These are phyloP conservation scores for Pelargonium nanum DNA, from an alignment of 345 rosid species.

Conservation along the genomic window DNA sequence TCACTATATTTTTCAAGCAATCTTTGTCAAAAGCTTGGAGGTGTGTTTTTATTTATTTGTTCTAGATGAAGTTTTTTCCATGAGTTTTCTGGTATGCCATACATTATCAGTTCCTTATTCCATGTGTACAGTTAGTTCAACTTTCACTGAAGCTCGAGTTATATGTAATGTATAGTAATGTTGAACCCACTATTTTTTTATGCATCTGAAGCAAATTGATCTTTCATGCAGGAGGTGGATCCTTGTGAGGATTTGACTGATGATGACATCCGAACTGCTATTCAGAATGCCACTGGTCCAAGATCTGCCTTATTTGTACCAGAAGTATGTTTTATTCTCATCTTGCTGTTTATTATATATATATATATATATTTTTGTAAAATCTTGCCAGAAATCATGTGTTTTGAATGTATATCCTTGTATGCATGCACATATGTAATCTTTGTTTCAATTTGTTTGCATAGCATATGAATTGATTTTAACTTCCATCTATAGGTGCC, in stretches of 20 bases:
- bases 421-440: not conserved
- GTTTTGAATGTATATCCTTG: not conserved
- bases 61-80: not conserved
- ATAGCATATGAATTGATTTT: not conserved
- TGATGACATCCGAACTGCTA: conserved; percentile 81
- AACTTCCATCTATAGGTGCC: conserved; percentile 46
- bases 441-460: too few species aligned
- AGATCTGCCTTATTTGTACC: conserved; percentile 84
- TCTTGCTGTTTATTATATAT: not conserved
- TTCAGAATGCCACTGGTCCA: conserved; percentile 90
- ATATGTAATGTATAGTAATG: not conserved
- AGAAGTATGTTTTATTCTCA: conserved; percentile 42
- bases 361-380: not conserved
- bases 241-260: conserved; percentile 82
- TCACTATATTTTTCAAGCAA: conserved; percentile 67
- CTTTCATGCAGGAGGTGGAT: conserved; percentile 54
- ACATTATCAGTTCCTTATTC: not conserved
- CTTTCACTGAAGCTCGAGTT: not conserved
- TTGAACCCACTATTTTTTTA: not conserved
- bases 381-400: not conserved
- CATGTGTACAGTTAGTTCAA: not conserved
- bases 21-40: conserved; percentile 82
- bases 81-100: not conserved
- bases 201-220: not conserved
- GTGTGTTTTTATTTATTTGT: conserved; percentile 26